Evolutionary conservation across 176 grass and related monocot species (phyloP).

Genomic region (Tillandsia leiboldiana): DNA sequence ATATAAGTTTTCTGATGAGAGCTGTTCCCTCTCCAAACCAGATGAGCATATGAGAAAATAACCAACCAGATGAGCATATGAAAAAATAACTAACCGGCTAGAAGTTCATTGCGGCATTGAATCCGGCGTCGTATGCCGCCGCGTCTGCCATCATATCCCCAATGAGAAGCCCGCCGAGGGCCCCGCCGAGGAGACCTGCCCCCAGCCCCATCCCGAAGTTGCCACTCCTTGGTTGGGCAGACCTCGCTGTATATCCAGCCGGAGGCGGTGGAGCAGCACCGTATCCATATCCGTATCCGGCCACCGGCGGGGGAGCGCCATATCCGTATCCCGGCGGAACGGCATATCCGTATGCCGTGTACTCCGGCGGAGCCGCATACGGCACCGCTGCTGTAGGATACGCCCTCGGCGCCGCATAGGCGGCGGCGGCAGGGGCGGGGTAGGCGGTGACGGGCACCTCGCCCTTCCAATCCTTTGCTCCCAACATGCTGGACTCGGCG

Average conservation of each 20-base stretch:
- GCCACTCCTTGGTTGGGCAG: background rate
- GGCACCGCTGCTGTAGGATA: background rate
- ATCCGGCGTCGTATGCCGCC: conserved; percentile 40
- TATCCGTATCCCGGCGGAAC: conserved; percentile 22
- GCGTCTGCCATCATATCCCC: conserved; percentile 45
- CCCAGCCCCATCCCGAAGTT: conserved; percentile 31
- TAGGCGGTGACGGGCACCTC: background rate
- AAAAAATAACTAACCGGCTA: no score
- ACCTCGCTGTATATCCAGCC: background rate
- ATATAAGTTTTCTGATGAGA: no score
- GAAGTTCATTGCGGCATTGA: conserved; percentile 31
- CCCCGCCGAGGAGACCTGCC: conserved; percentile 43
- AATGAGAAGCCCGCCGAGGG: conserved; percentile 42
- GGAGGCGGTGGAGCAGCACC: conserved; percentile 1
- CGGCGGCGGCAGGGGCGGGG: conserved; percentile 1
- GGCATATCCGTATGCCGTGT: conserved; percentile 15
- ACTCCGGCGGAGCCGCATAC: conserved; percentile 4
- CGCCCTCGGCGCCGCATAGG: background rate
- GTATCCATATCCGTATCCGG: conserved; percentile 11
- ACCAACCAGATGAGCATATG: no score
- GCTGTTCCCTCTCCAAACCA: no score
- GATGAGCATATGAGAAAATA: no score
- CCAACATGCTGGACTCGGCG: background rate
- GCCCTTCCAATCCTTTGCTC: background rate
- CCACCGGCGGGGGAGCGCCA: background rate